These are phyloP conservation scores for Microbotryum violaceum DNA, from an alignment of 1,284 basidiomycete genomes.

Conservation along the genomic window DNA sequence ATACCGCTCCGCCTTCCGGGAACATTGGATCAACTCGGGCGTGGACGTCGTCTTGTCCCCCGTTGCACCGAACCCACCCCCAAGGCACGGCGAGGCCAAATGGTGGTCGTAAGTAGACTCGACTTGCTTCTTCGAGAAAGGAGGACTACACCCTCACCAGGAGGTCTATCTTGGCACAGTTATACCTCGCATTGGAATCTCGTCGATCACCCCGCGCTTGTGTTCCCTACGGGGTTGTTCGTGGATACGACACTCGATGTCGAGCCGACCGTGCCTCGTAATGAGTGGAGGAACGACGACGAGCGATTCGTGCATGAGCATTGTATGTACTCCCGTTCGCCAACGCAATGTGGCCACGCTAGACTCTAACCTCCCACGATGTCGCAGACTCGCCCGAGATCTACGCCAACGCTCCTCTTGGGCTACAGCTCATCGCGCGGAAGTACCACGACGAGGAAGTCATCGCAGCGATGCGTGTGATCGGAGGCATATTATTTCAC, in stretches of 20 bases:
- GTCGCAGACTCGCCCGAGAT: slow-evolving; percentile 20
- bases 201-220: slow-evolving; percentile 59
- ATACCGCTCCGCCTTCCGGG: slow-evolving; percentile 33
- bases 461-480: slow-evolving; percentile 14
- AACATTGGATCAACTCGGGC: slow-evolving; percentile 30
- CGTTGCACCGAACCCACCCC: slow-evolving; percentile 37
- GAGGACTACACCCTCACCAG: neutral
- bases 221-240: slow-evolving; percentile 56
- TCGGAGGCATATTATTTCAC: slow-evolving; percentile 5
- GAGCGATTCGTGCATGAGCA: slow-evolving; percentile 34
- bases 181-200: slow-evolving; percentile 63
- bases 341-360: neutral
- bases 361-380: neutral
- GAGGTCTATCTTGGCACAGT: slow-evolving; percentile 1
- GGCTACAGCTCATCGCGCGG: slow-evolving; percentile 29
- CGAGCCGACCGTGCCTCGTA: slow-evolving; percentile 1
- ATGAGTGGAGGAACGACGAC: slow-evolving; percentile 24
- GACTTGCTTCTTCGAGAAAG: slow-evolving; percentile 3
- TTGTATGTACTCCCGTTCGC: slow-evolving; percentile 19
- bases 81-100: slow-evolving; percentile 36
- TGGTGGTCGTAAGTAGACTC: slow-evolving; percentile 34
- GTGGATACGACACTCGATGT: slow-evolving; percentile 51
- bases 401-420: slow-evolving; percentile 29
- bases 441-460: slow-evolving; percentile 28
- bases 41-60: slow-evolving; percentile 41